Evolutionary conservation across 2,329 filamentous ascomycete species (phyloP).

Genomic region (Hypomyces rosellus): DNA sequence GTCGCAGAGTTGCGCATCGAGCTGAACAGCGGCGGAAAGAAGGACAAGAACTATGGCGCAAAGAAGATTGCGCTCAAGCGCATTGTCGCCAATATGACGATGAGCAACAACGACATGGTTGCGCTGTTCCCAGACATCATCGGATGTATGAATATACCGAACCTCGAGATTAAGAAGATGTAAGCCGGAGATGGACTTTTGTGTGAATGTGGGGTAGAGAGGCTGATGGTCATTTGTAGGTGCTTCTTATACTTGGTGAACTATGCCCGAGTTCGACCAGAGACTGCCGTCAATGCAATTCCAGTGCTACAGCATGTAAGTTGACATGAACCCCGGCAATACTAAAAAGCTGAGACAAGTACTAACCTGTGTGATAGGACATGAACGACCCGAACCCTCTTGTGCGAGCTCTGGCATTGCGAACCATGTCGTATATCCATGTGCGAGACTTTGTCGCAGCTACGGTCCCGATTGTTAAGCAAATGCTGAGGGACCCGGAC

Average conservation of each 20-base stretch:
- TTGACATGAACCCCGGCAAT: not conserved
- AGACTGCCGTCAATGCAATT: slow-evolving; percentile 87
- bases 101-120: slow-evolving; percentile 99
- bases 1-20: slow-evolving; percentile 94
- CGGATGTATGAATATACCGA: slow-evolving; percentile 88
- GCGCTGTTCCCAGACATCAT: slow-evolving; percentile 94
- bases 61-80: slow-evolving; percentile 99
- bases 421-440: slow-evolving; percentile 96
- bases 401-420: slow-evolving; percentile 82
- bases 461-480: slow-evolving; percentile 77
- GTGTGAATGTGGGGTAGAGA: not conserved
- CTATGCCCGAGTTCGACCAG: slow-evolving; percentile 89
- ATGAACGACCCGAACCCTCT: slow-evolving; percentile 91
- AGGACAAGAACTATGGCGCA: slow-evolving; percentile 89
- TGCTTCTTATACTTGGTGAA: slow-evolving; percentile 97
- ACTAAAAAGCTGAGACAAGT: slow-evolving; percentile 3
- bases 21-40: slow-evolving; percentile 88
- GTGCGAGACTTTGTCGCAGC: slow-evolving; percentile 93
- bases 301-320: slow-evolving; percentile 75
- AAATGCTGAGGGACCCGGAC: slow-evolving; percentile 76
- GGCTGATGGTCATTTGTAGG: slow-evolving; percentile 43
- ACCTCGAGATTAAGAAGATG: slow-evolving; percentile 99
- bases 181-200: slow-evolving; percentile 36
- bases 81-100: slow-evolving; percentile 99
- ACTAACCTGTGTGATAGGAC: slow-evolving; percentile 51